Base-by-base conservation (phyloP, 1,284 basidiomycete species). In the Leccinum solheimii region DNA sequence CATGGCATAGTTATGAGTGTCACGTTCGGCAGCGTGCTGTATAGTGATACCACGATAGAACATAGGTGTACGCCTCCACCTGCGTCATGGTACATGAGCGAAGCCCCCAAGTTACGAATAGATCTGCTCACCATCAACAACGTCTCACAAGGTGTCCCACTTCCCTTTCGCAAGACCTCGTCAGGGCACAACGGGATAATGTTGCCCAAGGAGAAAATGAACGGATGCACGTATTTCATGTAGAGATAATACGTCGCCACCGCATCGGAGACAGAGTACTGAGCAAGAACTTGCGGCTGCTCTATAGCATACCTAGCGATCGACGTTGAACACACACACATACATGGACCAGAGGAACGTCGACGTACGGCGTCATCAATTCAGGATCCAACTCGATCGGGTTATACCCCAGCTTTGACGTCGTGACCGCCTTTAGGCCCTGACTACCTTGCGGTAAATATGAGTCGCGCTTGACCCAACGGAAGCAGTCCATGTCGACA, bases 221-320 rank as follows among this genome's bases (percentile, higher is more conserved):
- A 99, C 0, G 97, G 97, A 72, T 99, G 96, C 11, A 99, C 96
- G 74, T 99, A 99, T 94, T 99, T 99, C 97, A 99, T 99, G 81
- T 99, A 99, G 53, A 99, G 85, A 76, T 99, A 99, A 76, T 99
- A 99, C 1, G 97, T 99, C 23, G 97, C 97, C 5, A 99, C 97
- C 1, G 97, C 97, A 83, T 99, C 97, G 74, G 97, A 99, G 32
- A 99, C 97, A 68, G 97, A 99, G 77, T 99, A 99, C 72, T 97
- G 93, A 0, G 97, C 97, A 13, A 99, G 86, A 2, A 88, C 81
- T 74, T 99, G 96, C 0, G 97, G 97, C 70, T 97, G 95, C 72
- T 99, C 97, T 72, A 94, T 83, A 1, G 97, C 97, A 76, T 99
- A 99, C 43, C 95, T 96, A 65, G 16, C 2, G 11, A 23, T 36